Evolutionary conservation across 179 eudicot genomes (phyloP).

Genomic region (Heliamphora pulchella): DNA sequence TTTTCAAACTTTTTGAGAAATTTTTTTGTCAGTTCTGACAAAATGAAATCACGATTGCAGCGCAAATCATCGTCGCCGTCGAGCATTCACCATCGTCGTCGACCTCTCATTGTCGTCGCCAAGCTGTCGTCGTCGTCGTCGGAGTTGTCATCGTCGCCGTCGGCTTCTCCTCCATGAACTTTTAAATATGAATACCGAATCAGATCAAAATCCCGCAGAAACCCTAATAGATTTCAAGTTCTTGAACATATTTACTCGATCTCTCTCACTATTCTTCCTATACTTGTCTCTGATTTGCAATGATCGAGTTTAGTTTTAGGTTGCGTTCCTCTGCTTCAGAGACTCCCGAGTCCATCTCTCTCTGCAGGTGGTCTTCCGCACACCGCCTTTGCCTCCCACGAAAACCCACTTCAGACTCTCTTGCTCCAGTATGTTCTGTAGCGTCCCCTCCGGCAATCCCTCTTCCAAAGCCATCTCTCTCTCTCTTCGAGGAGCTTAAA

Average conservation of each 20-base stretch:
- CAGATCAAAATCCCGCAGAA: background rate
- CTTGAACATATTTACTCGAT: background rate
- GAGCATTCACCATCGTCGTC: no score
- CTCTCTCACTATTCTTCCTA: background rate
- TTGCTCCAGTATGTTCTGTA: conserved; percentile 76
- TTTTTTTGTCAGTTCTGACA: no score
- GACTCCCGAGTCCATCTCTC: conserved; percentile 27
- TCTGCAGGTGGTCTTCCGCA: conserved; percentile 92
- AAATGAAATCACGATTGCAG: no score
- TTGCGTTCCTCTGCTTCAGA: conserved; percentile 30
- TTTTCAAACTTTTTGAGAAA: no score
- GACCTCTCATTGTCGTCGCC: no score
- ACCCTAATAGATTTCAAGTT: background rate
- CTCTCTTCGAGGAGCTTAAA: no score
- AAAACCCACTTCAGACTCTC: conserved; percentile 82
- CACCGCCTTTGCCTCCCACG: conserved; percentile 98
- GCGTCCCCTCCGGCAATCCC: conserved; percentile 54
- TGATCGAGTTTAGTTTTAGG: conserved; percentile 24
- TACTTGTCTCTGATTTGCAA: conserved; percentile 14
- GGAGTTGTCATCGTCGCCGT: no score
- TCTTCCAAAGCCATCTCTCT: conserved; percentile 27
- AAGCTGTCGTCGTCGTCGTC: no score
- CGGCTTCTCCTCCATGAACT: no score
- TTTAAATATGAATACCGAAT: background rate
- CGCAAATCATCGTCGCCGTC: no score